phyloP scores from a whole-genome alignment of 495 filamentous ascomycete genomes.

The Penicillium subrubescens region DNA sequence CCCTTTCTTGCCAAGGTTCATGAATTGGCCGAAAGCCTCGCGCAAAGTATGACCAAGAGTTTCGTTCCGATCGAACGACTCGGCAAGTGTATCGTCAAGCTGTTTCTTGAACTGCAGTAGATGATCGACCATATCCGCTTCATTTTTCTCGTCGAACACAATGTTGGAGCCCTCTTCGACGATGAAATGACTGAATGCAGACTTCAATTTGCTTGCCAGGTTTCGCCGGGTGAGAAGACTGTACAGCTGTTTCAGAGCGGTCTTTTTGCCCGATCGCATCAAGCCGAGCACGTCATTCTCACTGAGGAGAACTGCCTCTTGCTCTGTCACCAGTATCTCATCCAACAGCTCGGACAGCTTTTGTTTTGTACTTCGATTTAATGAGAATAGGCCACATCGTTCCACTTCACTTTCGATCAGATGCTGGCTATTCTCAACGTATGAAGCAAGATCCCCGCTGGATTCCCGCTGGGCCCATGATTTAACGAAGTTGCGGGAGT shows the following conservation, averaged over 20 bases:
- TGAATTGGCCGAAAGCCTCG: slow-evolving; percentile 83
- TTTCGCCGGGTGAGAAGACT: slow-evolving; percentile 65
- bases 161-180: slow-evolving; percentile 72
- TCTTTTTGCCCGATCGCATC: slow-evolving; percentile 63
- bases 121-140: slow-evolving; percentile 83
- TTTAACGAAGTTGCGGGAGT: slow-evolving; percentile 65
- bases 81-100: slow-evolving; percentile 71
- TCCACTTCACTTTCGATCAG: slow-evolving; percentile 70
- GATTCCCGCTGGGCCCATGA: slow-evolving; percentile 66
- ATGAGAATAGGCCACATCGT: slow-evolving; percentile 74
- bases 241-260: slow-evolving; percentile 75
- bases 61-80: slow-evolving; percentile 74
- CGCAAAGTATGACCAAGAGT: slow-evolving; percentile 73
- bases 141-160: slow-evolving; percentile 74
- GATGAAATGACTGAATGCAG: slow-evolving; percentile 79
- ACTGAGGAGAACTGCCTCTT: slow-evolving; percentile 63
- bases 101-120: slow-evolving; percentile 80
- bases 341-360: slow-evolving; percentile 72
- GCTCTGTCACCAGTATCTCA: slow-evolving; percentile 60
- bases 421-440: slow-evolving; percentile 64
- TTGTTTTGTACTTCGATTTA: slow-evolving; percentile 80
- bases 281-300: slow-evolving; percentile 65
- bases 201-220: slow-evolving; percentile 64
- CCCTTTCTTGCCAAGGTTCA: slow-evolving; percentile 78
- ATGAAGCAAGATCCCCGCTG: slow-evolving; percentile 61